Evolutionary conservation across 176 grass and related monocot genomes (phyloP).

Genomic region (Phoenix dactylifera): DNA sequence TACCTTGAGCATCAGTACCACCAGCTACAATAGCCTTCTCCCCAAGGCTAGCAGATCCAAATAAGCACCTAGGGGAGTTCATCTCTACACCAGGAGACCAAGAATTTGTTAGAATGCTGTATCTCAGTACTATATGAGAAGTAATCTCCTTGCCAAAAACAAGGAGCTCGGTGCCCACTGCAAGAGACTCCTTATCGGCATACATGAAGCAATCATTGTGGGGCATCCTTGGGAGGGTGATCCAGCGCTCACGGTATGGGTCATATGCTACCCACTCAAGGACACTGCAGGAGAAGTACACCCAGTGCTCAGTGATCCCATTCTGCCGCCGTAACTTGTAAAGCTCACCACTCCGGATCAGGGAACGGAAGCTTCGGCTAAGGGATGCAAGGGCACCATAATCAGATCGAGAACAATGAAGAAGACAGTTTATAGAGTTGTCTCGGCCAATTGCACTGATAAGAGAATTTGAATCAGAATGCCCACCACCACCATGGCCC

Average conservation of each 20-base stretch:
- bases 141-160: conserved; percentile 36
- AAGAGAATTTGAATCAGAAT: conserved; percentile 18
- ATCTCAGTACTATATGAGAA: conserved; percentile 33
- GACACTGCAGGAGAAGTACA: conserved; percentile 45
- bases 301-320: conserved; percentile 25
- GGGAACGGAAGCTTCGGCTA: conserved; percentile 20
- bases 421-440: conserved; percentile 32
- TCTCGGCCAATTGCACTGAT: conserved; percentile 31
- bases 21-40: conserved; percentile 41
- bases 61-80: conserved; percentile 42
- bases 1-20: conserved; percentile 24
- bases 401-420: conserved; percentile 29
- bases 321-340: conserved; percentile 31
- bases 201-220: conserved; percentile 34
- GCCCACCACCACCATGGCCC: too few relatives aligned
- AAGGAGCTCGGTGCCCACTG: conserved; percentile 40
- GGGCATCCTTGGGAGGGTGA: conserved; percentile 30
- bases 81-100: conserved; percentile 34
- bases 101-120: conserved; percentile 38
- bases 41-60: conserved; percentile 34
- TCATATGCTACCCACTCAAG: conserved; percentile 43
- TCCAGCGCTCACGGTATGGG: conserved; percentile 27
- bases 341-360: conserved; percentile 27
- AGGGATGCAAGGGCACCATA: conserved; percentile 23
- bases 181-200: conserved; percentile 42